A percentile compares a stretch with the other conserved stretches of the same genome.
Conservation (phyloP, 2,329 filamentous ascomycete species). For the Xylaria multiplex region DNA sequence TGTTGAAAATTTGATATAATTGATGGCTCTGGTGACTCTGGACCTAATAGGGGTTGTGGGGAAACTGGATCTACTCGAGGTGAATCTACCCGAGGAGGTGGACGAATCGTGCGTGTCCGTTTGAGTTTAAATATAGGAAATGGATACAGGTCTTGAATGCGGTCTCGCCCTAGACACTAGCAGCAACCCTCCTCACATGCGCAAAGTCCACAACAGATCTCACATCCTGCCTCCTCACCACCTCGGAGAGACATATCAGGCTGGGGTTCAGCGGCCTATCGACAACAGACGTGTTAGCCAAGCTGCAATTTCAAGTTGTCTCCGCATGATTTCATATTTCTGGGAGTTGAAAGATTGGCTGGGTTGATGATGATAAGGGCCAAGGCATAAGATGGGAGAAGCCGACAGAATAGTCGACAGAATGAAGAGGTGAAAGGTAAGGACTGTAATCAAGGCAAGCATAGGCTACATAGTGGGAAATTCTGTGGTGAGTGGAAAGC, state of each 20-base stretch:
- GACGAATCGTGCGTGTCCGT: neutral
- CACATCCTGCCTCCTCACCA: constrained; percentile 58
- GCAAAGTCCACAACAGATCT: constrained; percentile 59
- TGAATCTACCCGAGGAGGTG: neutral
- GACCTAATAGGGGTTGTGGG: no score
- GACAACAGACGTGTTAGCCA: constrained; percentile 16
- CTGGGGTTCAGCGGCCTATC: constrained; percentile 53
- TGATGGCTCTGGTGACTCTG: no score
- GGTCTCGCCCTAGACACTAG: constrained; percentile 42
- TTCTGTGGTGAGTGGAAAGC: neutral
- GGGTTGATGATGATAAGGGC: neutral
- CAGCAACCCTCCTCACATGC: constrained; percentile 57
- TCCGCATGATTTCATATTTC: neutral
- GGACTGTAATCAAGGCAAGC: neutral
- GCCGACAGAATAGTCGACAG: neutral
- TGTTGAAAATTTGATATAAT: no score
- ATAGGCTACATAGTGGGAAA: no score
- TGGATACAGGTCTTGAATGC: neutral
- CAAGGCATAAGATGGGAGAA: neutral
- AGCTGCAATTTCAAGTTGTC: neutral
- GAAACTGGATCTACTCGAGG: no score
- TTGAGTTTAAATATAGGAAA: no score
- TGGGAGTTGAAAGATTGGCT: neutral
- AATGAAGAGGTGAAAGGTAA: neutral
- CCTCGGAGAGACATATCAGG: constrained; percentile 56